These are phyloP conservation scores for Clitopilus hobsonii DNA, from an alignment of 768 basidiomycete genomes.

Conservation along the genomic window DNA sequence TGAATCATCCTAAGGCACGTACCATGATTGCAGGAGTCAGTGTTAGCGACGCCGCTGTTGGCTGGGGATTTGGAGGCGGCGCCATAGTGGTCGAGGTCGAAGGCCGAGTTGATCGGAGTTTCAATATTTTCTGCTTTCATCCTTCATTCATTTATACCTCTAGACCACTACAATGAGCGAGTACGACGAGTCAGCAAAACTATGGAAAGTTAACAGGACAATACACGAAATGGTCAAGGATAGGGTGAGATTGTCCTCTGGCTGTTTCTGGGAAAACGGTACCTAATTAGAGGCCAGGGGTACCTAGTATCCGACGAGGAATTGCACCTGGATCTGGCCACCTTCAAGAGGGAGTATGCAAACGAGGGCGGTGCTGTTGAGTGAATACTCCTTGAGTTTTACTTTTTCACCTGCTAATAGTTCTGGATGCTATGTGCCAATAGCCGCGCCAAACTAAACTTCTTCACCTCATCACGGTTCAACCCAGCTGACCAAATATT, in stretches of 20 bases:
- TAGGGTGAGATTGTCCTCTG: conserved; percentile 53
- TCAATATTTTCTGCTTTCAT: conserved; percentile 23
- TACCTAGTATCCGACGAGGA: conserved; percentile 94
- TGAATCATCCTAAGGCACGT: no score
- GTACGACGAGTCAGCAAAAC: conserved; percentile 74
- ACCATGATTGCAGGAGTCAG: conserved; percentile 54
- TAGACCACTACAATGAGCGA: conserved; percentile 51
- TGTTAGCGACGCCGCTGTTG: conserved; percentile 35
- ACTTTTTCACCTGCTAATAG: conserved; percentile 8
- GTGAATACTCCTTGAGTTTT: conserved; percentile 48
- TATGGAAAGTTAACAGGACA: conserved; percentile 96
- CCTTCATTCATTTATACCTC: conserved; percentile 24
- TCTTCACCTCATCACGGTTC: conserved; percentile 72
- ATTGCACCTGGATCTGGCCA: conserved; percentile 79
- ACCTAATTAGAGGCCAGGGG: conserved; percentile 48
- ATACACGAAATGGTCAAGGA: conserved; percentile 96
- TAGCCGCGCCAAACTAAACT: conserved; percentile 87
- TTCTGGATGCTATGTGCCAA: conserved; percentile 7
- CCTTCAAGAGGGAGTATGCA: conserved; percentile 72
- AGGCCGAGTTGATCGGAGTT: conserved; percentile 46
- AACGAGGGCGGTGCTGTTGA: conserved; percentile 75
- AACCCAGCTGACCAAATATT: conserved; percentile 81
- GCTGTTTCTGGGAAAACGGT: conserved; percentile 19
- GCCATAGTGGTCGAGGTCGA: conserved; percentile 25
- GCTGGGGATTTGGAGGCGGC: conserved; percentile 31